These are phyloP conservation scores for Entomortierella parvispora DNA, from an alignment of 192 early-diverging fungal genomes.

Conservation along the genomic window DNA sequence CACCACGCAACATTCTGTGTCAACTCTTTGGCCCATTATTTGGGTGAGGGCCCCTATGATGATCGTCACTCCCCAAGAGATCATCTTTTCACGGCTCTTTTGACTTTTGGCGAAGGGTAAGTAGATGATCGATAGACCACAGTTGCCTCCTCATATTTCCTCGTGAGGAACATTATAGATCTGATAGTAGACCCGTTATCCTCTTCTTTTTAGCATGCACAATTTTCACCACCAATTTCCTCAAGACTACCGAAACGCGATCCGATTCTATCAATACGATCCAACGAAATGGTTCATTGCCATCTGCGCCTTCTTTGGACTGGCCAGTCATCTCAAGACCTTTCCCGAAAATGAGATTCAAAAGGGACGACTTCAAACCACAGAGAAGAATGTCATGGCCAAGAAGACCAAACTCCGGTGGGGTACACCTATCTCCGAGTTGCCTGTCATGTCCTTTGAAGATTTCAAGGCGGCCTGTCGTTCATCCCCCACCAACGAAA, in stretches of 20 bases:
- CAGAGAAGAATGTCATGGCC: conserved; percentile 79
- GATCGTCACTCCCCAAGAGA: conserved; percentile 84
- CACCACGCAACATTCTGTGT: conserved; percentile 91
- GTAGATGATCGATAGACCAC: too few relatives aligned
- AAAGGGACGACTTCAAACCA: conserved; percentile 83
- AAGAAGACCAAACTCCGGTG: conserved; percentile 73
- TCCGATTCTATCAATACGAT: conserved; percentile 80
- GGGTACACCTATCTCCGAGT: conserved; percentile 73
- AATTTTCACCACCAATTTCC: conserved; percentile 92
- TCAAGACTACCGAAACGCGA: conserved; percentile 86
- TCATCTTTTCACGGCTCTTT: conserved; percentile 83
- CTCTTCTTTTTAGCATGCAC: conserved; percentile 49
- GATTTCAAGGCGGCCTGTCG: conserved; percentile 59
- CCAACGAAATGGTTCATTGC: conserved; percentile 90
- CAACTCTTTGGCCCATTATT: conserved; percentile 82
- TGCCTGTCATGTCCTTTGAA: conserved; percentile 74
- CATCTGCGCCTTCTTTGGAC: conserved; percentile 62
- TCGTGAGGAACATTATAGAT: too few relatives aligned
- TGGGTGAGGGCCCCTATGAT: conserved; percentile 81
- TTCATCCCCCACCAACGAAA: conserved; percentile 39
- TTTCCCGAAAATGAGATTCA: conserved; percentile 84
- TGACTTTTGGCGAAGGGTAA: conserved; percentile 83
- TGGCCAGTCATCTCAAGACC: conserved; percentile 78
- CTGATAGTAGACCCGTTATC: too few relatives aligned
- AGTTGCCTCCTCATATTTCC: too few relatives aligned